Evolutionary conservation across 768 basidiomycete genomes (phyloP).

Genomic region (Rhodocollybia butyracea): DNA sequence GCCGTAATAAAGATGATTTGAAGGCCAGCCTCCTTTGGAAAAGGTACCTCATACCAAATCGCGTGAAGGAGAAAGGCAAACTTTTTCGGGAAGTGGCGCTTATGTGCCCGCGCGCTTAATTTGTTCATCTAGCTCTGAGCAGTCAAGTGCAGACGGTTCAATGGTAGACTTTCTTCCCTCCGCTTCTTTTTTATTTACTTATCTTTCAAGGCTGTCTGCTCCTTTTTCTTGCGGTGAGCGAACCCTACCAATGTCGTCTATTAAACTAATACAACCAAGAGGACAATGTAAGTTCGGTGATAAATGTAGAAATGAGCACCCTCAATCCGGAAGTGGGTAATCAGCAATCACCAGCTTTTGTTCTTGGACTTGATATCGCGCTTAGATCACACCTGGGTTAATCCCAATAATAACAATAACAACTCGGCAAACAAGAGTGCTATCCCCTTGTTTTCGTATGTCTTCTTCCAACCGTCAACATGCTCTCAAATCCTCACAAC

Average conservation of each 20-base stretch:
- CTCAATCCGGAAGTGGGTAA: conserved; percentile 52
- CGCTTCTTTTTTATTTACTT: no score
- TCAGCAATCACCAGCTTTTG: background rate
- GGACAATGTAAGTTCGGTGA: conserved; percentile 67
- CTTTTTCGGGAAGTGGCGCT: no score
- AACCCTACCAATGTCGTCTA: no score
- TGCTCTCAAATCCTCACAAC: conserved; percentile 1
- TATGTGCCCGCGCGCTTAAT: no score
- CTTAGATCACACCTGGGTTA: conserved; percentile 40
- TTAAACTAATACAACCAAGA: no score
- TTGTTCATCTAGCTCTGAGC: no score
- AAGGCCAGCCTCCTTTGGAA: background rate
- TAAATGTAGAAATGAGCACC: conserved; percentile 67
- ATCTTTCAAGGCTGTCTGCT: no score
- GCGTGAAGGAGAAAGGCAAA: background rate
- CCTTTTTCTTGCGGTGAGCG: no score
- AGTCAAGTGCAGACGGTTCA: no score
- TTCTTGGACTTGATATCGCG: background rate
- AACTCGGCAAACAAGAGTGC: conserved; percentile 18
- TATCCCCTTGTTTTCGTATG: conserved; percentile 38
- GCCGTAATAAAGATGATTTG: background rate
- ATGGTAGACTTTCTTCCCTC: no score
- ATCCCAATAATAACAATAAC: conserved; percentile 17
- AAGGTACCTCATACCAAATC: background rate
- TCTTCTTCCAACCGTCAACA: conserved; percentile 4